Conservation (phyloP, 2,329 filamentous ascomycete species). For the Tolypocladium amazonense region DNA sequence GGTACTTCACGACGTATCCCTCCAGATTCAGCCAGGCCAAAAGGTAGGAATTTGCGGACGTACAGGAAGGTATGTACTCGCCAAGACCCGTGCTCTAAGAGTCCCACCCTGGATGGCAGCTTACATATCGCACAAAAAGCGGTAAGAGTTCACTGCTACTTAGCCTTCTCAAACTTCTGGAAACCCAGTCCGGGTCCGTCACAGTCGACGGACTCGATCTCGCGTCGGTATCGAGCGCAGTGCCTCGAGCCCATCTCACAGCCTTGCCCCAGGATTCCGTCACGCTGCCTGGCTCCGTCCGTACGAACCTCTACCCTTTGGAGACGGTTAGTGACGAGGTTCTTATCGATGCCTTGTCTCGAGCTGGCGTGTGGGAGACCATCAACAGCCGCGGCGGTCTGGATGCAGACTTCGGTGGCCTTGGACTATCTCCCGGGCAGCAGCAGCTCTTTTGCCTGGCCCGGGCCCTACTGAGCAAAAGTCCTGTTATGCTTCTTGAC, state of each 20-base stretch:
- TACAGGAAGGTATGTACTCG: neutral
- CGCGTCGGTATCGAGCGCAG: neutral
- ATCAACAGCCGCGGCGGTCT: neutral
- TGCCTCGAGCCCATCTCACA: neutral
- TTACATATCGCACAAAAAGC: neutral
- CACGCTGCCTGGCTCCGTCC: neutral
- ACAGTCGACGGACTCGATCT: neutral
- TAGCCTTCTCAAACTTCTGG: neutral
- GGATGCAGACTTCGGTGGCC: neutral
- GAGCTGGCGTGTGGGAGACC: neutral
- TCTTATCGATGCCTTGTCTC: neutral
- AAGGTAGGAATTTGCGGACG: neutral
- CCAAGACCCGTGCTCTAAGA: neutral
- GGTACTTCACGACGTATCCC: neutral
- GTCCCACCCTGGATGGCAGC: neutral
- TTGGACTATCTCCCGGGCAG: neutral
- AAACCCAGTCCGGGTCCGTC: neutral
- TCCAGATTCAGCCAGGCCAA: neutral
- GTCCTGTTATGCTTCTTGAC: neutral
- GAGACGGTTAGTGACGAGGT: neutral
- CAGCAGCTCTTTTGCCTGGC: neutral
- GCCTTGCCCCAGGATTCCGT: neutral
- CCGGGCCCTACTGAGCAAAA: neutral
- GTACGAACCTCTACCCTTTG: neutral
- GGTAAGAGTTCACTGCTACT: neutral